Evolutionary conservation across 2,329 filamentous ascomycete species (phyloP), one percentile per base, ranked within the genome.

Genomic region (Alternaria postmessia): DNA sequence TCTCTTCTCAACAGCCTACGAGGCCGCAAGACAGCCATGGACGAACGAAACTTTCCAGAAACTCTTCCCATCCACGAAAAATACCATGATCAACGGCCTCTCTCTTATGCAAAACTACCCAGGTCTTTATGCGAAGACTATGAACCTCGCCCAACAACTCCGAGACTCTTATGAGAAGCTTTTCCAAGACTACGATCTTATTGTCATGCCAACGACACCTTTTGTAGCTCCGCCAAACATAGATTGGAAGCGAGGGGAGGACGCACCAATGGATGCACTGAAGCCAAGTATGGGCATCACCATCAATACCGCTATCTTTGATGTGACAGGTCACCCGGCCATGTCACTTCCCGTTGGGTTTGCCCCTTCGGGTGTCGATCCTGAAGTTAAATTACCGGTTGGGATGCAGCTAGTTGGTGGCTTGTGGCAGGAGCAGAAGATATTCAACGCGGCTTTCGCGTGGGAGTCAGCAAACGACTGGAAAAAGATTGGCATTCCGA

Each of bases 21-120:
- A 86, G 62, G 73, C 78, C n/a, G 80, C 79, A 2, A 77, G 82
- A 7, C 78, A 83, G 0, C 82, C 82, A 0, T 85, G 82, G 81
- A 82, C 79, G 0, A 72, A 81, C 14, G 74, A 80, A n/a, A 79
- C 78, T 51, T 86, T 86, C 61, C 76, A 82, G 47, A 81, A 82
- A 51, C 72, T 83, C 0, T 84, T 83, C 65, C 83, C 78, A 1
- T 72, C 71, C 0, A 72, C 84, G 1, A 84, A 84, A 54, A 85
- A 85, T 60, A 83, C 81, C 2, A 67, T 82, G 3, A 75, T 82
- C 32, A 79, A 79, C 48, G 81, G 80, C 0, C 69, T 80, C 1
- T 81, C 78, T 46, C 70, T 79, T 11, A 70, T 78, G 71, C 71
- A 73, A 54, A 54, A 64, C 22, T 78, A 79, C 44, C 79, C 80